phyloP scores from a whole-genome alignment of 768 basidiomycete species.

The Auriculariales sp. region DNA sequence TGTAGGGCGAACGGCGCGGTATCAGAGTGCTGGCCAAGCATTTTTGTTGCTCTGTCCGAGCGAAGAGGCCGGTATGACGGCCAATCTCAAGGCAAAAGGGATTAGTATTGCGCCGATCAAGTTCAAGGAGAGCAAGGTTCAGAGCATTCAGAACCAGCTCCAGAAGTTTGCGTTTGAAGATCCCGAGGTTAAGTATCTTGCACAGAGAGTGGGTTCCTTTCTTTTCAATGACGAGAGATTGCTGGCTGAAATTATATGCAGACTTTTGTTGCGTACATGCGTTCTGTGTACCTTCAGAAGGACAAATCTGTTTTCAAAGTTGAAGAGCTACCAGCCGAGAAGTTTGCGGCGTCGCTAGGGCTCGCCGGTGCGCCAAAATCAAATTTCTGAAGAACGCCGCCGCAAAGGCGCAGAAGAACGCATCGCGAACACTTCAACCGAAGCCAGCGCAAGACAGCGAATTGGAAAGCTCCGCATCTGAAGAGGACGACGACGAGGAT shows the following conservation, averaged over 20 bases:
- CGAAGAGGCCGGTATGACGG: slow-evolving; percentile 85
- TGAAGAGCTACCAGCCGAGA: slow-evolving; percentile 63
- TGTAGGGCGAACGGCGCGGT: slow-evolving; percentile 88
- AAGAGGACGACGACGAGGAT: slow-evolving; percentile 14
- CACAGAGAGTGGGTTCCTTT: slow-evolving; percentile 55
- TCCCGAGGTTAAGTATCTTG: slow-evolving; percentile 93
- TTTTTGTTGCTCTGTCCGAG: slow-evolving; percentile 73
- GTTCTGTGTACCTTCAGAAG: slow-evolving; percentile 84
- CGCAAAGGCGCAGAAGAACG: slow-evolving; percentile 67
- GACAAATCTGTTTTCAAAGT: slow-evolving; percentile 89
- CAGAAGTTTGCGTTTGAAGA: slow-evolving; percentile 91
- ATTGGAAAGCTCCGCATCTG: slow-evolving; percentile 15
- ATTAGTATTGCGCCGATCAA: slow-evolving; percentile 70
- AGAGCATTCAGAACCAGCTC: slow-evolving; percentile 70
- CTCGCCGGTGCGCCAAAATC: slow-evolving; percentile 92
- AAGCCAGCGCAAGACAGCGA: no score
- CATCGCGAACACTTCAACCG: no score
- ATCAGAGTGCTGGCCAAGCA: slow-evolving; percentile 79
- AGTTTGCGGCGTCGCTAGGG: slow-evolving; percentile 80
- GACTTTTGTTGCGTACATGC: slow-evolving; percentile 93
- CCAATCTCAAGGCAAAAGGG: slow-evolving; percentile 53
- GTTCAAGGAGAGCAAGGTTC: slow-evolving; percentile 75
- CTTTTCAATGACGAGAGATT: background rate
- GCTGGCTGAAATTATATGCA: slow-evolving; percentile 16
- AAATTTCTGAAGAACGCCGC: slow-evolving; percentile 62